Evolutionary conservation across 345 rosid genomes (phyloP).

Genomic region (Eucalyptus urophylla): DNA sequence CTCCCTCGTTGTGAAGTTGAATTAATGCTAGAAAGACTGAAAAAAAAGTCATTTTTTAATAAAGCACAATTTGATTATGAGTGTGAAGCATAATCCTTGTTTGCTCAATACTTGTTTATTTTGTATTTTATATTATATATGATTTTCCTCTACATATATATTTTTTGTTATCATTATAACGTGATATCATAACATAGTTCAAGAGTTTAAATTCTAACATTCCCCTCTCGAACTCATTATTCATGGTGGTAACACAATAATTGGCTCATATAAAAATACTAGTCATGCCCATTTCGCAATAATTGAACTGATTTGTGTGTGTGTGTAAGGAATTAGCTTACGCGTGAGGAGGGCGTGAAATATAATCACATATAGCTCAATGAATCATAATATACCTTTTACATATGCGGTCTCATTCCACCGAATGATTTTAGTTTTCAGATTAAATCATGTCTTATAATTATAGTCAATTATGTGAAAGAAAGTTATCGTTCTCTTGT

Average conservation of each 20-base stretch:
- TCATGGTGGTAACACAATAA: neutral
- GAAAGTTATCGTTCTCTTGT: neutral
- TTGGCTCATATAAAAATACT: neutral
- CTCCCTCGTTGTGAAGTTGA: neutral
- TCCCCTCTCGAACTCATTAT: neutral
- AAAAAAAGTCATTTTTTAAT: neutral
- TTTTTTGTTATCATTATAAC: neutral
- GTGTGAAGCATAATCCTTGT: neutral
- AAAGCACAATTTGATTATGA: neutral
- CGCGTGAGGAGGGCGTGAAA: rapidly evolving
- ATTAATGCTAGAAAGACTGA: neutral
- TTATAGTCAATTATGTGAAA: neutral
- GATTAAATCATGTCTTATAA: neutral
- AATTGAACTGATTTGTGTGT: neutral
- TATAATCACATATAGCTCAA: neutral
- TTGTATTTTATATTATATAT: neutral
- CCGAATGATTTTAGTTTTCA: neutral
- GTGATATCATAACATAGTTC: neutral
- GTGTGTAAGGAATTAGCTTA: neutral
- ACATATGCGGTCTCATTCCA: neutral
- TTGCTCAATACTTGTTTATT: neutral
- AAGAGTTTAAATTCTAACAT: neutral
- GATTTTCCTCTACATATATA: neutral
- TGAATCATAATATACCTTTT: neutral
- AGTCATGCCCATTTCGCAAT: neutral